Evolutionary conservation across 2,329 filamentous ascomycete species (phyloP).

Genomic region (Penicillium concentricum): DNA sequence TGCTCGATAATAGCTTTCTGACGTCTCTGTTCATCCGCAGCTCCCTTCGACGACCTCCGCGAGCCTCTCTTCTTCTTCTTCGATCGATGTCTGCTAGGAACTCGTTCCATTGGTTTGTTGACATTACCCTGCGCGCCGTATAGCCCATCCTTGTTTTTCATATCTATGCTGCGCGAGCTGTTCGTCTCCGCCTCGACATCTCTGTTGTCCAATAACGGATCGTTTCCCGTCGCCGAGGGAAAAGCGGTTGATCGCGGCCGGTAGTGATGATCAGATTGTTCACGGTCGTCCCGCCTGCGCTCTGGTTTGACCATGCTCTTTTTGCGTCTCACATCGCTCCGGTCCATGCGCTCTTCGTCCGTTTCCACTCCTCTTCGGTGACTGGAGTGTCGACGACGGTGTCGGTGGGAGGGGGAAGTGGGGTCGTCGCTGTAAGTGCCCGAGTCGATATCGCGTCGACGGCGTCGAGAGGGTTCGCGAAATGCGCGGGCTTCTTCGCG

Average conservation of each 20-base stretch:
- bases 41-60: constrained; percentile 58
- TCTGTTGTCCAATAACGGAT: constrained; percentile 75
- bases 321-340: constrained; percentile 64
- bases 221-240: constrained; percentile 89
- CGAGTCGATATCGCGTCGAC: constrained; percentile 70
- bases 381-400: constrained; percentile 43
- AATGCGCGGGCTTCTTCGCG: constrained; percentile 63
- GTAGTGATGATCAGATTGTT: constrained; percentile 95
- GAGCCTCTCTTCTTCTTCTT: constrained; percentile 61
- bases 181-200: constrained; percentile 52
- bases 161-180: constrained; percentile 63
- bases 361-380: constrained; percentile 45
- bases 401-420: constrained; percentile 39
- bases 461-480: constrained; percentile 66
- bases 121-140: constrained; percentile 36
- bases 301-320: constrained; percentile 87
- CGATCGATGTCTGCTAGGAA: constrained; percentile 39
- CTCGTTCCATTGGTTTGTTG: constrained; percentile 44
- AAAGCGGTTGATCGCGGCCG: constrained; percentile 85
- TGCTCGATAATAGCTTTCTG: constrained; percentile 61
- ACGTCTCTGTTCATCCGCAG: constrained; percentile 59
- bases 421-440: constrained; percentile 47
- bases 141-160: constrained; percentile 44
- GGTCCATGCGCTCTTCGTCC: constrained; percentile 57
- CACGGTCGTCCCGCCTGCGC: constrained; percentile 76